A percentile compares a stretch with the other conserved stretches of the same genome.
phyloP scores from a whole-genome alignment of 208 protist genomes.

The Angomonas deanei region DNA sequence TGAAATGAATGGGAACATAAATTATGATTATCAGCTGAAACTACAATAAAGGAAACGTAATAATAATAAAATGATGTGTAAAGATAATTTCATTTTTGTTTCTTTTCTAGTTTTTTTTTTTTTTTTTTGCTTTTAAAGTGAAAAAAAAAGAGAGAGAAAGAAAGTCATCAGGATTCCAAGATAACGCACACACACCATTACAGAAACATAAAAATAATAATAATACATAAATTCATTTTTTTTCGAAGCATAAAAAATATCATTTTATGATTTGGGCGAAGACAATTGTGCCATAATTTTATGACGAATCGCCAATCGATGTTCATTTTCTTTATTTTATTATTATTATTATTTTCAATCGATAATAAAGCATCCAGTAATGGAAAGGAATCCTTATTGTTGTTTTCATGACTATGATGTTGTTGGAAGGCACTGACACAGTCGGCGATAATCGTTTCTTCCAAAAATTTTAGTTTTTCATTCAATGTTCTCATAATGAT shows the following conservation, averaged over 20 bases:
- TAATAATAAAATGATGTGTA: too few relatives aligned
- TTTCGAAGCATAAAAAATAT: too few relatives aligned
- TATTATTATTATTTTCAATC: not conserved
- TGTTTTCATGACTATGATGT: not conserved
- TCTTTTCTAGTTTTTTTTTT: not conserved
- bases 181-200: too few relatives aligned
- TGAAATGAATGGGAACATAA: too few relatives aligned
- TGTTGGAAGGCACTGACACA: not conserved
- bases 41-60: too few relatives aligned
- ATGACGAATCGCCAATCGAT: too few relatives aligned
- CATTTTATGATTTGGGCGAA: too few relatives aligned
- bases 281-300: too few relatives aligned
- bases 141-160: too few relatives aligned
- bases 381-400: constrained; percentile 27
- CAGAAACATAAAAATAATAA: too few relatives aligned
- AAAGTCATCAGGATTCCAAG: too few relatives aligned
- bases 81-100: not conserved
- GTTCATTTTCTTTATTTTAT: not conserved
- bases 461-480: not conserved
- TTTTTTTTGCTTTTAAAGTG: not conserved
- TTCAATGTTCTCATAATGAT: not conserved
- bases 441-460: not conserved
- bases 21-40: too few relatives aligned
- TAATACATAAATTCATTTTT: not conserved
- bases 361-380: constrained; percentile 21